phyloP scores from a whole-genome alignment of 305 asterid species.

The Plantago coronopus region DNA sequence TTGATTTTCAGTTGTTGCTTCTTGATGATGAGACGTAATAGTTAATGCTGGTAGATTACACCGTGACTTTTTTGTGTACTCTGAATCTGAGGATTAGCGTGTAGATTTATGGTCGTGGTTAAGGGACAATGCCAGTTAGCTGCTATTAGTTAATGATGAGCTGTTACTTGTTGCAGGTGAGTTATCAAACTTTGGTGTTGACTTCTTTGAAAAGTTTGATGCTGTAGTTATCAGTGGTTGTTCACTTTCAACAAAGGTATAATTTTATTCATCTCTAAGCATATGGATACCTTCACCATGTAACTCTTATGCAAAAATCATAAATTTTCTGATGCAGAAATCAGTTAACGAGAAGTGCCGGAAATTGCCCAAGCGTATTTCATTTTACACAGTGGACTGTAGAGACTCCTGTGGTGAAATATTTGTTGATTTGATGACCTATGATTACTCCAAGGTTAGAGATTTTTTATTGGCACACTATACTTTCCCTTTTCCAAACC shows the following conservation, averaged over 20 bases:
- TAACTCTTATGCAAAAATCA: neutral
- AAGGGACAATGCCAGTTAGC: neutral
- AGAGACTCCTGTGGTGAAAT: constrained; percentile 94
- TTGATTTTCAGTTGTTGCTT: neutral
- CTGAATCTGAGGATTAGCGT: neutral
- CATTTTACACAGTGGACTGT: constrained; percentile 87
- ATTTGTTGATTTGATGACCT: constrained; percentile 89
- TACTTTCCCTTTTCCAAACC: neutral
- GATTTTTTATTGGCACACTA: constrained; percentile 1
- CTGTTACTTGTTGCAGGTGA: constrained; percentile 47
- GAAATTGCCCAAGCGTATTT: constrained; percentile 62
- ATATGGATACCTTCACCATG: neutral
- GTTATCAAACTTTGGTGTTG: constrained; percentile 51
- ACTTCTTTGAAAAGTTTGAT: constrained; percentile 72
- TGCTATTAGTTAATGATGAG: constrained; percentile 12
- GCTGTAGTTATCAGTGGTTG: constrained; percentile 73
- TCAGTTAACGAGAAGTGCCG: constrained; percentile 78
- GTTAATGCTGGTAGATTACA: neutral
- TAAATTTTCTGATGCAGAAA: constrained; percentile 46
- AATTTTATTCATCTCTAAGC: constrained; percentile 17
- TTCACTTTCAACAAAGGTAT: constrained; percentile 67
- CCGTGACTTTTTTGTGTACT: neutral
- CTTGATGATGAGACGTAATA: neutral
- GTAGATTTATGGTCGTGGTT: neutral
- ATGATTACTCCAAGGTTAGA: constrained; percentile 66